Evolutionary conservation across 2,329 filamentous ascomycete species (phyloP), one percentile per base, ranked within the genome.

Genomic region (Geosmithia morbida): DNA sequence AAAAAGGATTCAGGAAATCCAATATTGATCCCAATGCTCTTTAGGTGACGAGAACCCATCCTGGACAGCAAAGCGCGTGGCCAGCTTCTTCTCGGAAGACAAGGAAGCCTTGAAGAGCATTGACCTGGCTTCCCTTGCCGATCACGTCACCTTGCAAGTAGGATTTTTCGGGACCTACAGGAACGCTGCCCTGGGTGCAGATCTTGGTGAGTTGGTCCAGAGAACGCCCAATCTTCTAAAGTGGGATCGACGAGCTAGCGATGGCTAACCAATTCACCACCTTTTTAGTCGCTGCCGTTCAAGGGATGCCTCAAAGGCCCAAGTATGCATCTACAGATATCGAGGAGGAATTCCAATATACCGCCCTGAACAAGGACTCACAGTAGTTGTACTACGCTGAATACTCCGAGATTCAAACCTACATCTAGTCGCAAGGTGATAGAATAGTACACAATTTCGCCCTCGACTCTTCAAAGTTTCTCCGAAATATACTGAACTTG

Each of bases 111-210:
- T 52, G 1, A 8, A 45, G 3, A 30, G 33, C 0, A 44, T 51
- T 29, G 51, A 58, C 16, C 29, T 58, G 16, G 51, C 51, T 4
- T 53, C 51, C 2, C 45, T 58, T 22, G 26, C 47, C 1, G 44
- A 58, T 13, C 16, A 49, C 7, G 56, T 52, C 1, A 58, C 56
- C 0, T 40, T 57, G 11, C 33, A 47, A 13, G 45, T 46, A 7
- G 45, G 45, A 7, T 40, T 18, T 19, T 46, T 40, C 67, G 48
- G 64, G 60, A 57, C 65, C 56, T 61, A 55, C 54, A 45, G 48
- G 48, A 43, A 50, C 48, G 46, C 48, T 41, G 45, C 44, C 33
- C 18, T 49, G 42, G 47, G 44, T 41, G 44, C 26, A 37, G 14
- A 8, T 16, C 10, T 46, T 40, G 45, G 45, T 17, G 41, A 26